Evolutionary conservation across 2,329 filamentous ascomycete genomes (phyloP), one percentile per base, ranked within the genome.

Genomic region (Tolypocladium sp.): DNA sequence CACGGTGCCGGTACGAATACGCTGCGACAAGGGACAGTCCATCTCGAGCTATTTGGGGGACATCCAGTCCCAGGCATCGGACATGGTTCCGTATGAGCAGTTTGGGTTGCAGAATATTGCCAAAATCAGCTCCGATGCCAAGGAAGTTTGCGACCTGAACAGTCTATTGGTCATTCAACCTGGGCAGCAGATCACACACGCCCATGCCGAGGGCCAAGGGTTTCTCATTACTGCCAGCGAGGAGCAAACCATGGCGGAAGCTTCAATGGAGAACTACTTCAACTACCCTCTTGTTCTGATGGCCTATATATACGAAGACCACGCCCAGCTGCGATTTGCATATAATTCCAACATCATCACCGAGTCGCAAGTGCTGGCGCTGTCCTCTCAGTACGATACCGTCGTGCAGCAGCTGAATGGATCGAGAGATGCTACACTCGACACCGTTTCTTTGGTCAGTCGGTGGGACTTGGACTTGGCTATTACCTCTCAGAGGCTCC

Each of bases 121-220:
- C 17, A 62, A 61, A 25, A 6, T 66, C 1, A 58, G 61, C 27
- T 35, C 46, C 1, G 60, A 63, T 12, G 62, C 62, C 4, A 59
- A 58, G 17, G 57, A 61, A 4, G 66, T 62, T 4, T 67, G 66
- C 53, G 60, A 67, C 10, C 70, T 72, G 30, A 62, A 62, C n/a
- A 69, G 61, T 5, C 46, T 71, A 4, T 57, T 72, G 4, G 66
- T 69, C 10, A 62, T 71, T 30, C 68, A 69, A 13, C 64, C 65
- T 22, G 42, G 57, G n/a, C 44, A 61, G 22, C 46, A 51, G 27
- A 51, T 51, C 9, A 15, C 15, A 15, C 46, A 51, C n/a, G 10
- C 15, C 22, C 46, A 51, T 15, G 27, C 22, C 46, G 13, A 55
- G 6, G 37, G 59, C 35, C 57, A 60, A 46, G 55, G 51, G 1